phyloP scores from a whole-genome alignment of 352 stramenopile genomes.

The Blastocystis sp. region DNA sequence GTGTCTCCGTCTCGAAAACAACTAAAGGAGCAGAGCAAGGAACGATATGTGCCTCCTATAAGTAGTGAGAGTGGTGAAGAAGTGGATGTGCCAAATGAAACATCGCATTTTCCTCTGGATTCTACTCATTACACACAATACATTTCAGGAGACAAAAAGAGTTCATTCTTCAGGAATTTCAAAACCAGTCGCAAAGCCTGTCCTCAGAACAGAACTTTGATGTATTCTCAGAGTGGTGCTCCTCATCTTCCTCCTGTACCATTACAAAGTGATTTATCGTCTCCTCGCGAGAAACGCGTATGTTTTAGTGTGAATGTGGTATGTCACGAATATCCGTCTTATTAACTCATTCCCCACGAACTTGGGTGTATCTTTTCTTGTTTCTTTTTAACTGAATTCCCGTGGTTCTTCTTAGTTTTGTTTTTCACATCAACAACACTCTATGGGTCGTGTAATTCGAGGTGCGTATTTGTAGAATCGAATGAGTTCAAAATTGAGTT shows the following conservation, averaged over 20 bases:
- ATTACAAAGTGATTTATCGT: background rate
- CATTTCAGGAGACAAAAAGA: conserved; percentile 37
- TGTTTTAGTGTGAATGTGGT: conserved; percentile 38
- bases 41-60: background rate
- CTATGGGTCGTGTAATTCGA: conserved; percentile 55
- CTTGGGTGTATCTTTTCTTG: background rate
- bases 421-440: background rate
- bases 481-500: background rate
- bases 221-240: background rate
- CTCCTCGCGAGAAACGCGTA: background rate
- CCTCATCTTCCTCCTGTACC: conserved; percentile 5
- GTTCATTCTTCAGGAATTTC: background rate
- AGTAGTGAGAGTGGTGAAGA: background rate
- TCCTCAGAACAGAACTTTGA: background rate
- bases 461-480: background rate
- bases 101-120: background rate
- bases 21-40: conserved; percentile 46
- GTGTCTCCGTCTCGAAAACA: background rate
- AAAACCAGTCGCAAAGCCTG: background rate
- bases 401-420: background rate
- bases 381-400: too few species aligned
- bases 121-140: conserved; percentile 44
- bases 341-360: conserved; percentile 4
- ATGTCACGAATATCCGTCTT: conserved; percentile 44
- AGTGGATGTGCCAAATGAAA: background rate